Base-by-base conservation (phyloP, 352 stramenopile genomes). In the Pythium volutum region DNA sequence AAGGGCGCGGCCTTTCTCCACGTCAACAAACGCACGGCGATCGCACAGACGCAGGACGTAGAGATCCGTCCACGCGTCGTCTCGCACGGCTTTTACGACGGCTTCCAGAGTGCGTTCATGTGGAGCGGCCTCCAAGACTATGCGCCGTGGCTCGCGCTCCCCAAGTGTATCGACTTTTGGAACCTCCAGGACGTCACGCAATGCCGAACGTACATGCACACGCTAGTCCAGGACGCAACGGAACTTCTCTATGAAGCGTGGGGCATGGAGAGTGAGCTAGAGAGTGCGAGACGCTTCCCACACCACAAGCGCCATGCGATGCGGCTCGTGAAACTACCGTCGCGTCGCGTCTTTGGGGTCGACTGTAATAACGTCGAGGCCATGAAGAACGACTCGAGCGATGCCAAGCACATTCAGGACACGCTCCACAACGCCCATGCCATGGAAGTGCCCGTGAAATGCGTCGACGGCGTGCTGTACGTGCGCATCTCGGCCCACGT, bases 381-480 rank as follows among this genome's bases (percentile, higher is more conserved):
- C 26, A 38, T 2, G 4, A 20, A 41, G 4, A 79, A 85, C 50
- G 91, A 79, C 11, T 97, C 90, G 0, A 77, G 74, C 2, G 82
- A 97, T 67, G 91, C 89, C 47, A 97, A 98, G 49, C 70, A 74
- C n/a, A 76, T 98, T 18, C 93, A 98, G 74, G 93, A 97, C 64
- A 79, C 73, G 58, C 74, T 98, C 20, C 94, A 97, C 69, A 60
- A 76, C 20, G 25, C 50, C 18, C 70, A 93, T 49, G 55, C 62
- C 22, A 93, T 98, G 46, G 95, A 98, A 80, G 91, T 96, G 42
- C 95, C 95, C 11, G 79, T 98, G 34, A 98, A 98, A 70, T 97
- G 87, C 58, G 71, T 98, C 18, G 76, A 93, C 31, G 85, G 79
- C 0, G 64, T 69, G 25, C 69, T 98, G 2, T 98, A 93, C 75